Evolutionary conservation across 2,329 filamentous ascomycete species (phyloP).

Genomic region (Xylaria hypoxylon): DNA sequence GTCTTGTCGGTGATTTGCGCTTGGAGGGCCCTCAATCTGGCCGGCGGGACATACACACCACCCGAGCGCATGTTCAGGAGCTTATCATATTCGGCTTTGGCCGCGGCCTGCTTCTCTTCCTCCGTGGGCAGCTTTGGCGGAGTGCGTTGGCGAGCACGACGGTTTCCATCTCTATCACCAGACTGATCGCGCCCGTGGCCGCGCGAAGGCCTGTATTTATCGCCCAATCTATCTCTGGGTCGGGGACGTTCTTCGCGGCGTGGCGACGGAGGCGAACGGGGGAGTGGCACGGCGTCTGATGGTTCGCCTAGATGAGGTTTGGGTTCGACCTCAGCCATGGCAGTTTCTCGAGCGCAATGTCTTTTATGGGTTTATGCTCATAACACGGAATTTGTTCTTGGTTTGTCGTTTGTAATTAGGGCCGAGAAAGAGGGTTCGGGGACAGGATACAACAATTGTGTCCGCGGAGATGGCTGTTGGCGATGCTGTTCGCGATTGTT

Average conservation of each 20-base stretch:
- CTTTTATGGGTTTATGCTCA: conserved; percentile 8
- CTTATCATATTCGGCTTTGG: conserved; percentile 94
- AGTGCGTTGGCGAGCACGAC: conserved; percentile 43
- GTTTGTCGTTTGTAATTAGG: not conserved
- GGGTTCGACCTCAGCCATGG: conserved; percentile 61
- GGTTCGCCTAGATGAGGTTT: conserved; percentile 49
- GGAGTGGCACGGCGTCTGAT: conserved; percentile 43
- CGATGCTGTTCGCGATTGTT: conserved; percentile 25
- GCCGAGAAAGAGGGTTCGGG: not conserved
- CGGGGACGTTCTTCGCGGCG: conserved; percentile 50
- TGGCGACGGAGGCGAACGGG: conserved; percentile 51
- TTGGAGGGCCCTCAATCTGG: conserved; percentile 88
- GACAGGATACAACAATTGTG: not conserved
- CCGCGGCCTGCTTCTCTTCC: conserved; percentile 86
- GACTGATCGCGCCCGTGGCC: conserved; percentile 42
- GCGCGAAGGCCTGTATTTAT: conserved; percentile 62
- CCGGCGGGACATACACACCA: conserved; percentile 95
- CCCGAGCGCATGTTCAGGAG: conserved; percentile 92
- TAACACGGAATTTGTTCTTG: conserved; percentile 2
- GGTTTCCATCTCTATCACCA: conserved; percentile 30
- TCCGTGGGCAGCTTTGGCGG: conserved; percentile 64
- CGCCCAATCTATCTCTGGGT: conserved; percentile 53
- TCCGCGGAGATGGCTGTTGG: conserved; percentile 13
- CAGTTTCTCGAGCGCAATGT: conserved; percentile 19
- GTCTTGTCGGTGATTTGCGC: conserved; percentile 97